Evolutionary conservation across 805 yeast genomes (phyloP), one percentile per base, ranked within the genome.

Genomic region (Pichia occidentalis): DNA sequence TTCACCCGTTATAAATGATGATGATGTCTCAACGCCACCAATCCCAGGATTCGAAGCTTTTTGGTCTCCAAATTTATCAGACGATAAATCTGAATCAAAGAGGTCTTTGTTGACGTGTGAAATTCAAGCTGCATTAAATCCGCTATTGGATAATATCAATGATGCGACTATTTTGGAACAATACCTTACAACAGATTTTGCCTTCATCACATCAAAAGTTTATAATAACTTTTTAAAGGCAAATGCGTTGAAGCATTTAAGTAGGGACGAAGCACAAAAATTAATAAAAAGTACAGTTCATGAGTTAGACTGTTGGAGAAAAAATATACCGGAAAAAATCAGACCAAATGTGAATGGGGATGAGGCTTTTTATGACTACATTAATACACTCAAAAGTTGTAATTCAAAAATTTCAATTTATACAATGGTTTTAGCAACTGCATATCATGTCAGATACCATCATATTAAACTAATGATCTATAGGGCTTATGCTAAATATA

Each of bases 1-100:
- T 36, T 68, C 78, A 2, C 71, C 79, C 0, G 48, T 67, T 24
- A 57, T 74, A 25, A 61, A 62, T 45, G 63, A 58, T 34, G 43
- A 43, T 7, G 77, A 73, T 47, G 53, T 65, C 10, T 48, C 66
- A 2, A 49, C 65, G 1, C 59, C 63, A 2, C 48, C 57, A 1
- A 31, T 50, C 8, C 44, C 49, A 1, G 52, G 50, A 5, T 47
- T 50, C 32, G 54, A 51, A 34, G 42, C 40, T 5, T 37, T 41
- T 24, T 54, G 59, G 56, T 41, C 48, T 4, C 28, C 46, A 7
- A 29, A 38, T 36, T 18, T 13, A 17, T 23, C 29, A 14, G 33
- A 13, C n/a, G 5, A 19, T 21, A n/a, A n/a, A 17, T 13, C 6
- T 18, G 35, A 37, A 27, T 18, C 37, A 14, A 27, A 45, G 11